These are phyloP conservation scores for Teratosphaeria destructans DNA, from an alignment of 2,329 filamentous ascomycete genomes.

Conservation along the genomic window DNA sequence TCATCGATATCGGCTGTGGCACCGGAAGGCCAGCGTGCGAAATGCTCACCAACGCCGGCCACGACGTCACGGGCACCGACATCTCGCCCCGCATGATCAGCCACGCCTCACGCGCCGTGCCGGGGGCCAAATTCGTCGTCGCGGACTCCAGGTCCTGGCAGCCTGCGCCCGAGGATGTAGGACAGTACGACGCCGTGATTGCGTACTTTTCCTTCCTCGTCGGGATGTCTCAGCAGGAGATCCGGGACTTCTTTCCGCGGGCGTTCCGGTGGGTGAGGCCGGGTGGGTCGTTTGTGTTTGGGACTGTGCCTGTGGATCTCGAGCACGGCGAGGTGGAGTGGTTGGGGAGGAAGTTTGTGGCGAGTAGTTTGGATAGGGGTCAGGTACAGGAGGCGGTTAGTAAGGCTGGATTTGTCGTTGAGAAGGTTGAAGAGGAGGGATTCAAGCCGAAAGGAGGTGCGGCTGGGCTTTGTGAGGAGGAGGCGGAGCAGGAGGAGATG, in stretches of 20 bases:
- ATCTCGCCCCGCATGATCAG: not conserved
- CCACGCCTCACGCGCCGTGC: not conserved
- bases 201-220: conserved; percentile 6
- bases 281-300: conserved; percentile 8
- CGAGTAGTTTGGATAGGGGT: not conserved
- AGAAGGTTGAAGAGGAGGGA: not conserved
- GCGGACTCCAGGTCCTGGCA: conserved; percentile 4
- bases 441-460: not conserved
- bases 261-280: conserved; percentile 7
- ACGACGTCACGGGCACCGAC: not conserved
- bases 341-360: not conserved
- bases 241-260: conserved; percentile 6
- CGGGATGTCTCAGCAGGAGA: conserved; percentile 8
- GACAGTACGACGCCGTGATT: conserved; percentile 2
- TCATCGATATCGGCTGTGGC: not conserved
- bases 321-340: not conserved
- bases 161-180: not conserved
- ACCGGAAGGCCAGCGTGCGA: not conserved
- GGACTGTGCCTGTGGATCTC: conserved; percentile 4
- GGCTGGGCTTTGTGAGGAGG: not conserved
- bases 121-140: not conserved
- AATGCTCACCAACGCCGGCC: not conserved
- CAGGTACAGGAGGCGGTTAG: not conserved
- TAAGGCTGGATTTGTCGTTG: not conserved
- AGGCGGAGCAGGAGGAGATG: not conserved